Conservation (phyloP, 176 grass and related monocot genomes). For the Rhynchospora tenuis region DNA sequence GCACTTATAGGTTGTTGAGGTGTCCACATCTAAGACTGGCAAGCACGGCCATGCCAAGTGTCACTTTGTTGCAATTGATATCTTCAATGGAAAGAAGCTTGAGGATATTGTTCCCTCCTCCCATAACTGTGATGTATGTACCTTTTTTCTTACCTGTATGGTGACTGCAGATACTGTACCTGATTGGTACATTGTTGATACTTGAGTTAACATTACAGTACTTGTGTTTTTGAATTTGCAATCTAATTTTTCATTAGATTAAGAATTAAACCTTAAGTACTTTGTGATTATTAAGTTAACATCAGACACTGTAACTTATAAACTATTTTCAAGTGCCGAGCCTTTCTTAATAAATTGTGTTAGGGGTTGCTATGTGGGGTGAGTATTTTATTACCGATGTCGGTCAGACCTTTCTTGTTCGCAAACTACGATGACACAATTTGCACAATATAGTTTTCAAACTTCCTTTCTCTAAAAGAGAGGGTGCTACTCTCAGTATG, state of each 20-base stretch:
- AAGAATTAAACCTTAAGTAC: not conserved
- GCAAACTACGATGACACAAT: too few species aligned
- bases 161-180: not conserved
- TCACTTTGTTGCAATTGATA: constrained; percentile 89
- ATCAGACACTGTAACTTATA: too few species aligned
- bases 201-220: not conserved
- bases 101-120: constrained; percentile 97
- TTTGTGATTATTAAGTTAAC: too few species aligned
- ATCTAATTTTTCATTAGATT: not conserved
- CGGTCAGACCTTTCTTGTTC: too few species aligned
- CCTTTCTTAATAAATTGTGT: too few species aligned
- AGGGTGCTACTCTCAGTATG: too few species aligned
- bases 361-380: too few species aligned
- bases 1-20: constrained; percentile 73
- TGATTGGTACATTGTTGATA: not conserved
- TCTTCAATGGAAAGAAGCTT: constrained; percentile 95
- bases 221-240: not conserved
- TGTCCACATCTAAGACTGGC: constrained; percentile 95
- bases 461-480: too few species aligned
- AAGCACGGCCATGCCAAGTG: constrained; percentile 95
- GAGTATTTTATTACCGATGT: not conserved
- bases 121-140: constrained; percentile 88
- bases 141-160: not conserved
- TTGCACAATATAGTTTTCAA: too few species aligned
- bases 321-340: not conserved